Base-by-base conservation (phyloP, 1,139 yeast species). In the Debaryomyces singareniensis region DNA sequence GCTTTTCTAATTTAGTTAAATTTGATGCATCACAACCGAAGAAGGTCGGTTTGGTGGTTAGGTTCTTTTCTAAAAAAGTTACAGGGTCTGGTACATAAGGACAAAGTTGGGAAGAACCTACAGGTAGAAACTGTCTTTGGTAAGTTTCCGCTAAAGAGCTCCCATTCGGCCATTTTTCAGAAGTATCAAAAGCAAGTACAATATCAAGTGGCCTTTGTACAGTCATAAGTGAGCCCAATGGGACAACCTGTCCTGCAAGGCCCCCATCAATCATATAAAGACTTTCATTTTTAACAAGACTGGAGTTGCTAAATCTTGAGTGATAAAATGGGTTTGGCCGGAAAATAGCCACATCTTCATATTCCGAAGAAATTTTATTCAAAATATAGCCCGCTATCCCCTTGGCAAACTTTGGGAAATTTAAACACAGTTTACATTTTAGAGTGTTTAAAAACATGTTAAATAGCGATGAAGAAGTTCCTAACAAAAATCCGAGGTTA, bases 391-490 rank as follows among this genome's bases (percentile, higher is more conserved):
- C 55, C 7, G 71, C 48, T 16, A 80, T 46, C 26, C 64, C 56
- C 44, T 71, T 71, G 5, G 71, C 53, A 10, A 77, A 68, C 16
- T 68, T 53, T 21, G 74, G 50, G 23, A 75, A 65, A 2, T 78
- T 62, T 21, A 68, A 49, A 36, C 67, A 61, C 18, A 49, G 51
- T 5, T 53, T 59, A 39, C 68, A 62, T 35, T 78, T 79, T 37
- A 81, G 55, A 35, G 72, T 72, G 35, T 80, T 58, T 26, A 82
- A 51, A 43, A 80, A 76, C 48, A 76, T 75, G 55, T 84, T 84
- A 60, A 85, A 86, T 34, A 86, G 61, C 1, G 91, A 68, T 1
- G 94, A 79, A 0, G 93, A 80, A 2, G 93, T 79, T 26, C 93
- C 94, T 55, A 82, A 56, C 25, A 80, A 61, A 50, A 73, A 83